Evolutionary conservation across 1,284 basidiomycete species (phyloP).

Genomic region (Trichosporon ovoides): DNA sequence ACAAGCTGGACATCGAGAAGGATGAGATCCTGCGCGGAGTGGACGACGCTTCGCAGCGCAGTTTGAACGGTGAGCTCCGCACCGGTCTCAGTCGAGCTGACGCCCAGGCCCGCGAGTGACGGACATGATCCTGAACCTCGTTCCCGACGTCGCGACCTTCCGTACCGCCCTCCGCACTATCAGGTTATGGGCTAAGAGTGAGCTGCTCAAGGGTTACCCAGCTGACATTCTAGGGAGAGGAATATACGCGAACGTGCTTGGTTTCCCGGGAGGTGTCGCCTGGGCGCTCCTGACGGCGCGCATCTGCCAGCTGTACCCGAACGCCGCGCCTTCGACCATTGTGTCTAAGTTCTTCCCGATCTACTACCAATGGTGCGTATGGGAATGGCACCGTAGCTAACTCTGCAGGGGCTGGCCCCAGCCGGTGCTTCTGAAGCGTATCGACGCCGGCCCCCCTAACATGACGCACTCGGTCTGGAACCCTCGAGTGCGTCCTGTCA

Average conservation of each 20-base stretch:
- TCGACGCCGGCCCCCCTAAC: constrained; percentile 77
- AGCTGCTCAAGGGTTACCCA: constrained; percentile 39
- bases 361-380: constrained; percentile 82
- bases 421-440: constrained; percentile 91
- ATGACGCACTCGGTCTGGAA: constrained; percentile 96
- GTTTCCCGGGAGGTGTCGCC: constrained; percentile 95
- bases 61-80: constrained; percentile 69
- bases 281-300: constrained; percentile 98
- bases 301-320: constrained; percentile 98
- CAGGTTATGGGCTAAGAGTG: constrained; percentile 95
- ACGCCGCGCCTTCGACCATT: constrained; percentile 86
- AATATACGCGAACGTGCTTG: constrained; percentile 97
- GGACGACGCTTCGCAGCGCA: constrained; percentile 90
- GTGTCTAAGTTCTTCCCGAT: constrained; percentile 96
- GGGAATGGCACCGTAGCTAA: constrained; percentile 14
- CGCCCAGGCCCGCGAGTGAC: constrained; percentile 82
- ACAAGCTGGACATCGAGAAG: constrained; percentile 82
- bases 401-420: constrained; percentile 84
- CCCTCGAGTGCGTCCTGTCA: constrained; percentile 63
- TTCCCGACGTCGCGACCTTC: constrained; percentile 92
- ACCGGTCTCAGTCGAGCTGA: constrained; percentile 10
- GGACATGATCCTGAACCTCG: constrained; percentile 90
- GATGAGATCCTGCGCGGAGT: constrained; percentile 87
- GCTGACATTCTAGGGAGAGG: constrained; percentile 62
- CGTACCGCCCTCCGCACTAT: constrained; percentile 91